phyloP scores from a whole-genome alignment of 805 yeast species.

The Metschnikowia similis region DNA sequence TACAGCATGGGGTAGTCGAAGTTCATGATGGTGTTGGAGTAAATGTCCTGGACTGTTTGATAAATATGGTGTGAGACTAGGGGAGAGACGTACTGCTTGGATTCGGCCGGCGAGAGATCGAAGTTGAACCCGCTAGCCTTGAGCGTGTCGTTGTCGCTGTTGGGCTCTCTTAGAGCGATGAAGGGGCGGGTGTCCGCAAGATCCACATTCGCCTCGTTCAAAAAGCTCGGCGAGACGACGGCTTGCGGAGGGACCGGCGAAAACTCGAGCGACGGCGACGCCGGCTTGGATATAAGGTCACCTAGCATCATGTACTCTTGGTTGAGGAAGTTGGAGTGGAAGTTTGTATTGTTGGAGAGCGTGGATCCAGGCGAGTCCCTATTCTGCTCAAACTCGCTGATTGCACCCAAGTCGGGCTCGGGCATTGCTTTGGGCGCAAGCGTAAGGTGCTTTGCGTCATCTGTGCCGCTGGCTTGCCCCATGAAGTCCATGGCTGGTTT shows the following conservation, averaged over 20 bases:
- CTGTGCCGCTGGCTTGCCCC: background rate
- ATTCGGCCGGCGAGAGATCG: slow-evolving; percentile 10
- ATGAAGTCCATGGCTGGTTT: background rate
- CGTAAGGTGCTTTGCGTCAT: background rate
- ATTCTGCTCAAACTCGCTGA: background rate
- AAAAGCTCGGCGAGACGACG: slow-evolving; percentile 11
- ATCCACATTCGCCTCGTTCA: slow-evolving; percentile 11
- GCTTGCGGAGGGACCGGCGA: slow-evolving; percentile 6
- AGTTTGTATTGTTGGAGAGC: slow-evolving; percentile 16
- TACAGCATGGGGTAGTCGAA: slow-evolving; percentile 62
- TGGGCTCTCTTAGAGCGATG: slow-evolving; percentile 34
- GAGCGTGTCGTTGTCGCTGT: slow-evolving; percentile 7
- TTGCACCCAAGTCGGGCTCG: background rate
- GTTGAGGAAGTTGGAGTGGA: slow-evolving; percentile 45
- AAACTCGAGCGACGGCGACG: slow-evolving; percentile 35
- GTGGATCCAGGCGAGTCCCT: slow-evolving; percentile 11
- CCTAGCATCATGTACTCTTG: slow-evolving; percentile 50
- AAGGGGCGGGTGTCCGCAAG: slow-evolving; percentile 31
- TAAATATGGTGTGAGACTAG: slow-evolving; percentile 53
- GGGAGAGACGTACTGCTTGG: slow-evolving; percentile 51
- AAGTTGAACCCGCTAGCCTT: slow-evolving; percentile 10
- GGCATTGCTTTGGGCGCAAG: background rate
- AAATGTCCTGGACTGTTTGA: slow-evolving; percentile 48
- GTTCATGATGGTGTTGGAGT: slow-evolving; percentile 41
- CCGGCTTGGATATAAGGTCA: slow-evolving; percentile 43